phyloP scores from a whole-genome alignment of 2,329 filamentous ascomycete species.

The Cyclaneusma minus region DNA sequence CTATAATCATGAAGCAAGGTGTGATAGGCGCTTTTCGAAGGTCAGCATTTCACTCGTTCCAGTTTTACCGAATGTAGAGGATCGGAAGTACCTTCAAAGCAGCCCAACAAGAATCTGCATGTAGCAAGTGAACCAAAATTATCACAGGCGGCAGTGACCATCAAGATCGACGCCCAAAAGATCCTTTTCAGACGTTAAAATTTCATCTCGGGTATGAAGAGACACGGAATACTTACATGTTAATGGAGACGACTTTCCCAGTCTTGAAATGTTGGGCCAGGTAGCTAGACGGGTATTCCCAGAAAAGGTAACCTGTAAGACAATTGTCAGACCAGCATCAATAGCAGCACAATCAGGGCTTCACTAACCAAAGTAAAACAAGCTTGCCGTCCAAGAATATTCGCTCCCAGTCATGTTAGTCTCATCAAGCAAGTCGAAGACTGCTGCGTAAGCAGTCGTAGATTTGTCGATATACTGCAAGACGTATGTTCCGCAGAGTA shows the following conservation, averaged over 20 bases:
- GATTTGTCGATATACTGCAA: constrained; percentile 42
- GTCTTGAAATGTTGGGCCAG: constrained; percentile 12
- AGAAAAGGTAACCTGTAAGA: constrained; percentile 8
- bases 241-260: constrained; percentile 20
- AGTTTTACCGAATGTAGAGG: too few species aligned
- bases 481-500: constrained; percentile 32
- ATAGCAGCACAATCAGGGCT: constrained; percentile 1
- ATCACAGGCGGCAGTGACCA: constrained; percentile 10
- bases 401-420: constrained; percentile 29
- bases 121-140: constrained; percentile 10
- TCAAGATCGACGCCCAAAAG: constrained; percentile 23
- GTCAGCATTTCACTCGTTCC: too few species aligned
- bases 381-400: constrained; percentile 38
- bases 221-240: constrained; percentile 4
- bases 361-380: constrained; percentile 35
- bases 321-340: constrained; percentile 1
- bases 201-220: constrained; percentile 4
- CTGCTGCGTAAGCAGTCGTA: constrained; percentile 34
- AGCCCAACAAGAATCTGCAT: constrained; percentile 10
- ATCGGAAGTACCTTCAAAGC: too few species aligned
- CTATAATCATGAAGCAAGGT: constrained; percentile 23
- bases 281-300: constrained; percentile 1
- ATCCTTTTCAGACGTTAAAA: too few species aligned
- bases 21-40: constrained; percentile 11
- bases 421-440: constrained; percentile 36